Percentiles rank a stretch among this genome's conserved stretches.
phyloP scores from a whole-genome alignment of 176 grass and related monocot genomes.

The Triticum turgidum region DNA sequence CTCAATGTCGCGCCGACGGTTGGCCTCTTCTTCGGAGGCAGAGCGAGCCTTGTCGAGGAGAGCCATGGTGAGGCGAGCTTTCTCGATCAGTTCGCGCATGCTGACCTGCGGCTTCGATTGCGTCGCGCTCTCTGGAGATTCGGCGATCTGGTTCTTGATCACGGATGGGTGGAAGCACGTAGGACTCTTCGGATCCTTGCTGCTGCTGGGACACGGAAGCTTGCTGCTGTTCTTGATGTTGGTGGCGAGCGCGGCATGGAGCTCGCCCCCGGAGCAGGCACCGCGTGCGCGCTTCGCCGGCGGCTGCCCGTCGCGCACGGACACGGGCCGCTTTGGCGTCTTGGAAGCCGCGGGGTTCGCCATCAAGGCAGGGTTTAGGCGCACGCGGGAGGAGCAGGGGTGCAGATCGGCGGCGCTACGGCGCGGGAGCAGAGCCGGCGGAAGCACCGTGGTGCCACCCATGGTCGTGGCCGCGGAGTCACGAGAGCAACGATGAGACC shows the following conservation, averaged over 20 bases:
- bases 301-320: neutral
- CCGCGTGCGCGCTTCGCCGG: neutral
- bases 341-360: neutral
- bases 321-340: neutral
- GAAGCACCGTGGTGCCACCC: neutral
- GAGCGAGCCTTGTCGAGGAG: too few relatives aligned
- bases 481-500: too few relatives aligned
- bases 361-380: neutral
- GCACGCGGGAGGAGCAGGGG: neutral
- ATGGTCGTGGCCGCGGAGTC: neutral
- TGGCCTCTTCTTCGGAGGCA: neutral
- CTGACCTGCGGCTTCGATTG: neutral
- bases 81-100: neutral
- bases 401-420: neutral
- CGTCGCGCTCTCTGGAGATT: neutral
- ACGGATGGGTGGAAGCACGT: too few relatives aligned
- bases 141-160: too few relatives aligned
- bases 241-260: neutral
- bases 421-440: neutral
- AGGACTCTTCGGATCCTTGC: too few relatives aligned
- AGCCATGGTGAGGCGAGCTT: neutral
- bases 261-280: neutral
- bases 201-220: too few relatives aligned
- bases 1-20: neutral
- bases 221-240: too few relatives aligned